A percentile compares a stretch with the other conserved stretches of the same genome.
Evolutionary conservation across 2,329 filamentous ascomycete species (phyloP).

Genomic region (Aspergillus sp.): DNA sequence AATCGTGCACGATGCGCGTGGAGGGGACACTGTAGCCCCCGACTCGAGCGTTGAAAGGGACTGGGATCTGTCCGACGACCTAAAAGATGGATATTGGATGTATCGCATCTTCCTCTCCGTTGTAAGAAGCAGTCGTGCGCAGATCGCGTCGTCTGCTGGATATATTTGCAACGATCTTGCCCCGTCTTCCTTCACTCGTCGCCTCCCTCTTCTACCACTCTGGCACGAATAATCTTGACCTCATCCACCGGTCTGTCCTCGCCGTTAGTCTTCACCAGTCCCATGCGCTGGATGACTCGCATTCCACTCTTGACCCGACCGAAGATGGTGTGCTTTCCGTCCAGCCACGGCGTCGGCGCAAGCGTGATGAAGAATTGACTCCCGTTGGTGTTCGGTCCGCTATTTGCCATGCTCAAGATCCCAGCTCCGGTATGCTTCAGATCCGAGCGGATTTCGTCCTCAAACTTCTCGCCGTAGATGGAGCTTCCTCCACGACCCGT

Average conservation of each 20-base stretch:
- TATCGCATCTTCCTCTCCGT: too few relatives aligned
- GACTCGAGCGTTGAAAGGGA: too few relatives aligned
- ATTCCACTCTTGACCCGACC: slow-evolving; percentile 83
- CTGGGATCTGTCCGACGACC: too few relatives aligned
- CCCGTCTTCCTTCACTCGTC: slow-evolving; percentile 31
- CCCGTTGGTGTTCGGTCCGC: slow-evolving; percentile 88
- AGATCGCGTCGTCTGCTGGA: too few relatives aligned
- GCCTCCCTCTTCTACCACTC: slow-evolving; percentile 62
- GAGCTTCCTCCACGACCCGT: slow-evolving; percentile 84
- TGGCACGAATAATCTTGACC: slow-evolving; percentile 73
- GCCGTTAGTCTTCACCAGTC: slow-evolving; percentile 74
- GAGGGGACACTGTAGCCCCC: too few relatives aligned
- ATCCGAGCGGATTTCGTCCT: slow-evolving; percentile 76
- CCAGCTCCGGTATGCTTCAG: slow-evolving; percentile 92
- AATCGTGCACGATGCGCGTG: too few relatives aligned
- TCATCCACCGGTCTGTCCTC: slow-evolving; percentile 81
- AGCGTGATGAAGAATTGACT: slow-evolving; percentile 96
- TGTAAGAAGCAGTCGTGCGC: too few relatives aligned
- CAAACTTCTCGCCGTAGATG: slow-evolving; percentile 92
- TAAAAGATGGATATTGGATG: too few relatives aligned
- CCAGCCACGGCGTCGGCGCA: slow-evolving; percentile 91
- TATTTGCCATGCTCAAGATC: slow-evolving; percentile 95
- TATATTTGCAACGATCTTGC: neutral
- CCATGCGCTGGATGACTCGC: slow-evolving; percentile 81
- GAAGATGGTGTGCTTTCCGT: slow-evolving; percentile 97